A percentile compares a stretch with the other conserved stretches of the same genome.
Conservation (phyloP, 805 yeast species). For the Spathaspora hagerdaliae region DNA sequence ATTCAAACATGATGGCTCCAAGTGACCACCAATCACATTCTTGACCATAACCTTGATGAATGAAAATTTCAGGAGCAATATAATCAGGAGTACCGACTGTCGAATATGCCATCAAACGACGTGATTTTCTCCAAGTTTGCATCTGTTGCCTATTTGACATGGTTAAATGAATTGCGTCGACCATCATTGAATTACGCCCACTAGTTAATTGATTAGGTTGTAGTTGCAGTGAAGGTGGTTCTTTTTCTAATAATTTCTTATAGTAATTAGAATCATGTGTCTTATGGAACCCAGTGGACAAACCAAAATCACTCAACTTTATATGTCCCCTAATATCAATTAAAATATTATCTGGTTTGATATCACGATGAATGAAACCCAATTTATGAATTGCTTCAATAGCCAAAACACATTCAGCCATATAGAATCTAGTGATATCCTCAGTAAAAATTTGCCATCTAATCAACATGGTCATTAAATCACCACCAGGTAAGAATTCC, state of each 20-base stretch:
- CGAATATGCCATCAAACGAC: constrained; percentile 91
- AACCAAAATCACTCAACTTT: constrained; percentile 70
- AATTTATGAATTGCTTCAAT: constrained; percentile 90
- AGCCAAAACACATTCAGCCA: constrained; percentile 95
- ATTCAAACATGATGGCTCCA: constrained; percentile 96
- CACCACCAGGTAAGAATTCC: constrained; percentile 74
- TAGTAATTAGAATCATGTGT: constrained; percentile 90
- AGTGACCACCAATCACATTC: constrained; percentile 98
- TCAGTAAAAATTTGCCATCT: constrained; percentile 93
- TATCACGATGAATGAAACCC: constrained; percentile 95
- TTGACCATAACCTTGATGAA: constrained; percentile 92
- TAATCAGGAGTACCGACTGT: constrained; percentile 97
- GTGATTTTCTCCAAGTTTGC: constrained; percentile 92
- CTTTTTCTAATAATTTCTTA: constrained; percentile 68
- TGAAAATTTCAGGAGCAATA: constrained; percentile 91
- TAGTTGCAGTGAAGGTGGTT: constrained; percentile 36
- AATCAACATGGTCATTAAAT: constrained; percentile 90
- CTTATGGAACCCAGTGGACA: constrained; percentile 87
- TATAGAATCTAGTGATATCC: constrained; percentile 87
- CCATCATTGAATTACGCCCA: constrained; percentile 76
- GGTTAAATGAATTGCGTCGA: constrained; percentile 91
- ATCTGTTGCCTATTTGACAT: constrained; percentile 93
- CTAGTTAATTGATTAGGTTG: constrained; percentile 20
- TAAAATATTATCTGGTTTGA: constrained; percentile 93
- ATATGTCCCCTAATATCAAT: constrained; percentile 76